Evolutionary conservation across 1,284 basidiomycete genomes (phyloP).

Genomic region (Fistulina hepatica): DNA sequence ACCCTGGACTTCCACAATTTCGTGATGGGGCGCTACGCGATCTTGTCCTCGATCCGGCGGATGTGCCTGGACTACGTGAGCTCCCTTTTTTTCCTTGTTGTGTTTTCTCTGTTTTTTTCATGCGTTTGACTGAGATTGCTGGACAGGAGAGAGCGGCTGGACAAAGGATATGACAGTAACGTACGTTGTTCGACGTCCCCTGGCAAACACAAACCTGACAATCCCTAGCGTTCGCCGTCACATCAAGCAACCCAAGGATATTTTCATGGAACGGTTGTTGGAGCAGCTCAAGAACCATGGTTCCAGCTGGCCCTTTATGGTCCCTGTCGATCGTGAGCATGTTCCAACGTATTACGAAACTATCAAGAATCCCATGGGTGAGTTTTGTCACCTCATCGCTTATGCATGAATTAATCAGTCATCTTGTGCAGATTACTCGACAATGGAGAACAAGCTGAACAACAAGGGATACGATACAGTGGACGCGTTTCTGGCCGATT

Average conservation of each 20-base stretch:
- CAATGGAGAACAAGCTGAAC: slow-evolving; percentile 90
- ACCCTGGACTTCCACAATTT: slow-evolving; percentile 76
- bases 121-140: slow-evolving; percentile 7
- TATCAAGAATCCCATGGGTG: slow-evolving; percentile 91
- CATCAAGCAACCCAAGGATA: slow-evolving; percentile 44
- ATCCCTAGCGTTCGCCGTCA: slow-evolving; percentile 27
- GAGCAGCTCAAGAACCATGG: slow-evolving; percentile 76
- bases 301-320: slow-evolving; percentile 80
- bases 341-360: slow-evolving; percentile 90
- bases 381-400: slow-evolving; percentile 18
- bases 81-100: slow-evolving; percentile 10
- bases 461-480: slow-evolving; percentile 69
- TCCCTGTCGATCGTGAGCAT: slow-evolving; percentile 76
- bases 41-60: slow-evolving; percentile 47
- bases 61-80: slow-evolving; percentile 80
- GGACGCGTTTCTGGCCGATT: slow-evolving; percentile 74
- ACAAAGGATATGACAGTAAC: slow-evolving; percentile 74
- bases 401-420: slow-evolving; percentile 1
- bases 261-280: slow-evolving; percentile 75
- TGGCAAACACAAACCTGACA: slow-evolving; percentile 8
- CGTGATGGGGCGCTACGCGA: slow-evolving; percentile 43
- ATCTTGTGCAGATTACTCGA: slow-evolving; percentile 60
- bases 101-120: slow-evolving; percentile 8
- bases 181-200: slow-evolving; percentile 31
- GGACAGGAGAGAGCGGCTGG: slow-evolving; percentile 84